Evolutionary conservation across 768 basidiomycete species (phyloP), one percentile per base, ranked within the genome.

Genomic region (Suillus decipiens): DNA sequence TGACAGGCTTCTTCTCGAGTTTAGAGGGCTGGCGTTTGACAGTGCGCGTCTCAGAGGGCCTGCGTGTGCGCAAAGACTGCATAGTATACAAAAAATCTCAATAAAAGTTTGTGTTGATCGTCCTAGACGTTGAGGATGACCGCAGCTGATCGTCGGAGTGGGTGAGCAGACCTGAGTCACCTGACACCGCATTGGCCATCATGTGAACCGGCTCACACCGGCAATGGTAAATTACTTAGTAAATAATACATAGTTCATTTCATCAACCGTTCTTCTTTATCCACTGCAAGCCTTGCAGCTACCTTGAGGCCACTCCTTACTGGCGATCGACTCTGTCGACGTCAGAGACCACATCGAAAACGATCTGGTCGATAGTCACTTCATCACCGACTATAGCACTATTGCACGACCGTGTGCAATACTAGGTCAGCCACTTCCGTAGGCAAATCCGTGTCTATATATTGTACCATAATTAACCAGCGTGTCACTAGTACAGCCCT

Each of bases 61-160:
- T 81, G 60, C 83, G 75, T 19, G 84, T 80, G 59, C 85, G 83
- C 17, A 86, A 79, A 6, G 84, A 84, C 69, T 86, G 81, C 85
- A 86, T 86, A 63, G 64, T 31, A 75, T 37, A 17, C 2, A 17
- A 17, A 24, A 56, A 39, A 17, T 3, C 36, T 56, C 14, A 22
- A 54, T 36, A 36, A 55, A 55, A 22, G 36, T 34, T 34, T 53
- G 19, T 33, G 54, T 36, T 55, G 36, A 36, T 37, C 36, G 34
- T 36, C 53, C 31, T 14, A 54, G 33, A 54, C 31, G 34, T 22
- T 15, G 34, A 55, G 54, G 12, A 15, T 34, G 17, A 33, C 51
- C 51, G 1, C 31, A 33, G 11, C 31, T 53, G 48, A 50, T 28
- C 15, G 24, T 50, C n/a, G 22, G 45, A 47, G 28, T 31, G 28